Base-by-base conservation (phyloP, 2,329 filamentous ascomycete species). In the Beauveria caledonica region DNA sequence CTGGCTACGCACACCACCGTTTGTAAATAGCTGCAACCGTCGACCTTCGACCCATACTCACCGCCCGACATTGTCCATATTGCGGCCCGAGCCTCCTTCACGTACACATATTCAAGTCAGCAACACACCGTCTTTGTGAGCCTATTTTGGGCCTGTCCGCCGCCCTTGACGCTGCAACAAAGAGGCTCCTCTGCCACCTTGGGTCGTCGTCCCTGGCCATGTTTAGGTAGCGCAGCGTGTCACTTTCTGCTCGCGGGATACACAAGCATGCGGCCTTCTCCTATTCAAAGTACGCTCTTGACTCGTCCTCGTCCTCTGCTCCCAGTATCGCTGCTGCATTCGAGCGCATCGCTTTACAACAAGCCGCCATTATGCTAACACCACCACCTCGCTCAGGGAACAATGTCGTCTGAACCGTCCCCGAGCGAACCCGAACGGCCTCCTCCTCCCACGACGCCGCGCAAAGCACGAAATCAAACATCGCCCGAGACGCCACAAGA, bases 401-500 rank as follows among this genome's bases (percentile, higher is more conserved):
- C 44, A 42, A 58, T 57, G 60, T 58, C 55, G 44, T 62, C 55
- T 62, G 60, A 58, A 51, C 42, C 54, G 27, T 60, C 60, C 27
- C 50, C 55, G 56, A 55, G 56, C 60, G 60, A 58, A 44, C 29
- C 29, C 33, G 60, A 54, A 11, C 46, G 42, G 21, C 55, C 54
- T 17, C 49, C 55, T 11, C 55, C 50, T 23, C 60, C 60, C 10
- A 55, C 45, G 36, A 62, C 60, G 29, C 60, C 60, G n/a, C 49
- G 55, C 44, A 62, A 62, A 54, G 49, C 55, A 17, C 39, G 36
- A 42, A 54, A 54, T 48, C 48, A 44, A 25, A 19, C 27, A 36
- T 42, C 15, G 3, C 51, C 36, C 36, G 56, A 59, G 56, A 60
- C 63, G 25, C 58, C 65, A 29, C 60, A 39, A 56, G 60, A 49